Conservation (phyloP, 345 rosid species). For the Turnera subulata region DNA sequence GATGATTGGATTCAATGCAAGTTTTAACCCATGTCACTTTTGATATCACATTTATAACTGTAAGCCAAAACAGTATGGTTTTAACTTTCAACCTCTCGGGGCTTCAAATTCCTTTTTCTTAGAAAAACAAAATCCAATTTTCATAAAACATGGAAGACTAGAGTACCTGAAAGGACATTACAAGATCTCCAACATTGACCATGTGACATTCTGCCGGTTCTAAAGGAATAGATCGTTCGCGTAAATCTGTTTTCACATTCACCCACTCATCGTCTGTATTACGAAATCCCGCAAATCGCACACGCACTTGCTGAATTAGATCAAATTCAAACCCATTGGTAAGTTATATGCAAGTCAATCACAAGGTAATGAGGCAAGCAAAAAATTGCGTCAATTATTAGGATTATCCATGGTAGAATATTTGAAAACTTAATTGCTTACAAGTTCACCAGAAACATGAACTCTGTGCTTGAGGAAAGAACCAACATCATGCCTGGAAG, state of each 20-base stretch:
- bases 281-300: slow-evolving; percentile 64
- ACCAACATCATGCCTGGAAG: slow-evolving; percentile 73
- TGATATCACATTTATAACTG: too few species aligned
- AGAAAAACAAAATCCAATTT: background rate
- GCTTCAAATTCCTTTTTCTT: background rate
- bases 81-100: background rate
- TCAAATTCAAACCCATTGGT: background rate
- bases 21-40: too few species aligned
- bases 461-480: slow-evolving; percentile 56
- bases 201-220: slow-evolving; percentile 72
- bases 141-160: background rate
- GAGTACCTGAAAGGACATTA: slow-evolving; percentile 70
- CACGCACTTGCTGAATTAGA: slow-evolving; percentile 67
- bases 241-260: slow-evolving; percentile 47
- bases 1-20: background rate
- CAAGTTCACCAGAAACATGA: slow-evolving; percentile 57
- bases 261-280: slow-evolving; percentile 87
- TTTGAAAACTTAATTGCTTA: slow-evolving; percentile 31
- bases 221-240: slow-evolving; percentile 77
- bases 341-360: background rate
- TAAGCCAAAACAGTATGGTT: background rate
- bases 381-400: background rate
- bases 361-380: background rate
- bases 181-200: slow-evolving; percentile 61
- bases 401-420: background rate